Evolutionary conservation across 1,284 basidiomycete species (phyloP).

Genomic region (Grifola frondosa): DNA sequence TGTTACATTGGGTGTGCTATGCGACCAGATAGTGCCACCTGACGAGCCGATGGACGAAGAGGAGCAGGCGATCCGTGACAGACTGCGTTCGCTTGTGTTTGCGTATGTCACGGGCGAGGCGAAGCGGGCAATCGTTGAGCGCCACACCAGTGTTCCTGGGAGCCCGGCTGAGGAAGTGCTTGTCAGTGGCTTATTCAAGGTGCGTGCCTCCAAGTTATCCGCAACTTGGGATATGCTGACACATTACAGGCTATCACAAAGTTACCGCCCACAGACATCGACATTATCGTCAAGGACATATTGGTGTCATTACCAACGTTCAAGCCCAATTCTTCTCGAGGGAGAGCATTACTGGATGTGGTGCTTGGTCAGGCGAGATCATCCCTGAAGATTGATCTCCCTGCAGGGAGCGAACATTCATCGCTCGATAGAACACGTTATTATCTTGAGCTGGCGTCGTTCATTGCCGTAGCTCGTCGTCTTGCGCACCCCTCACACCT

Average conservation of each 20-base stretch:
- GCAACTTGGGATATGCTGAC: constrained; percentile 3
- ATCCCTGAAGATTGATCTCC: constrained; percentile 39
- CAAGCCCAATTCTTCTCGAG: constrained; percentile 35
- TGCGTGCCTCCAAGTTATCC: constrained; percentile 27
- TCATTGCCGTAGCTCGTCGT: constrained; percentile 42
- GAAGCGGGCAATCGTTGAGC: constrained; percentile 45
- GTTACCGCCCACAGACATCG: constrained; percentile 40
- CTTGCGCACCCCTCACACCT: constrained; percentile 45
- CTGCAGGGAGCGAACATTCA: constrained; percentile 14
- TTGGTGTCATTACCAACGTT: constrained; percentile 51
- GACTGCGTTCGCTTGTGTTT: constrained; percentile 56
- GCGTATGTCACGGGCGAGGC: constrained; percentile 57
- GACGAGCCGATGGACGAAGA: constrained; percentile 56
- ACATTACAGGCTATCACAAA: constrained; percentile 48
- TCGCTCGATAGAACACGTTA: constrained; percentile 38
- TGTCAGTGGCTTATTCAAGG: constrained; percentile 48
- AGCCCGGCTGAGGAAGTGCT: constrained; percentile 49
- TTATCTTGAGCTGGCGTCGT: constrained; percentile 49
- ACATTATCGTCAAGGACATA: constrained; percentile 53
- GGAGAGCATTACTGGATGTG: constrained; percentile 43
- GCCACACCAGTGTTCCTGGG: constrained; percentile 42
- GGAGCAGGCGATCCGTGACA: constrained; percentile 56
- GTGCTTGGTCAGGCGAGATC: constrained; percentile 43
- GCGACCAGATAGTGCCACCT: constrained; percentile 59
- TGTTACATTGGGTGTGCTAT: constrained; percentile 62